Percentiles rank a stretch among this genome's conserved stretches.
Conservation (phyloP, 2,329 filamentous ascomycete species). For the Apiospora malaysiana region DNA sequence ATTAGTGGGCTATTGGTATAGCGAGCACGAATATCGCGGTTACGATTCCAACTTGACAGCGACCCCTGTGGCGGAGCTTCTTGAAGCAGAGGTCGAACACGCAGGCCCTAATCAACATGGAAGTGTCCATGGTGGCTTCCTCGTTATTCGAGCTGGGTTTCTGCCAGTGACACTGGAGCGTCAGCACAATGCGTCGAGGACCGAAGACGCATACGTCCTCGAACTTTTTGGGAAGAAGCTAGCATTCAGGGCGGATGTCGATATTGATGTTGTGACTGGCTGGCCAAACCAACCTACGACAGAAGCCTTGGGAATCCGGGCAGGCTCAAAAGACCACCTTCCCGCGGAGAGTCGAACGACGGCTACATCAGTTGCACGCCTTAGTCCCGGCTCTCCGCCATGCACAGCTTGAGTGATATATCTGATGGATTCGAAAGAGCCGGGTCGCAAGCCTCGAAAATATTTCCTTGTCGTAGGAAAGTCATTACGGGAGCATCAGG, state of each 20-base stretch:
- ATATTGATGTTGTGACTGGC: background rate
- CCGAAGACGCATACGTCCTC: background rate
- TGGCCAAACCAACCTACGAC: background rate
- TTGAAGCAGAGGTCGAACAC: background rate
- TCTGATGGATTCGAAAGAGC: background rate
- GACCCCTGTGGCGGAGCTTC: background rate
- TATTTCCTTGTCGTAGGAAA: background rate
- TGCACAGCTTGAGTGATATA: background rate
- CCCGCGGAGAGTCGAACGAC: background rate
- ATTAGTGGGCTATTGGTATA: background rate
- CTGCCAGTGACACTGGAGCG: background rate
- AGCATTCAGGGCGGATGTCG: background rate
- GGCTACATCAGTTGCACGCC: background rate
- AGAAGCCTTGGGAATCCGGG: background rate
- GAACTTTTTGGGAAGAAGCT: background rate
- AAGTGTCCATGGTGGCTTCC: background rate
- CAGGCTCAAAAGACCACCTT: background rate
- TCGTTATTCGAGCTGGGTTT: background rate
- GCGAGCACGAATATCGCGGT: background rate
- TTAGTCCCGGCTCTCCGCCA: background rate
- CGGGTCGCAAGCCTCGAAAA: background rate
- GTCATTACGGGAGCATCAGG: background rate
- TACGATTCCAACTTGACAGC: background rate
- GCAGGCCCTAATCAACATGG: background rate
- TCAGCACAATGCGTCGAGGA: background rate